Conservation (phyloP, 106 monocot genomes). For the Posidonia australis region DNA sequence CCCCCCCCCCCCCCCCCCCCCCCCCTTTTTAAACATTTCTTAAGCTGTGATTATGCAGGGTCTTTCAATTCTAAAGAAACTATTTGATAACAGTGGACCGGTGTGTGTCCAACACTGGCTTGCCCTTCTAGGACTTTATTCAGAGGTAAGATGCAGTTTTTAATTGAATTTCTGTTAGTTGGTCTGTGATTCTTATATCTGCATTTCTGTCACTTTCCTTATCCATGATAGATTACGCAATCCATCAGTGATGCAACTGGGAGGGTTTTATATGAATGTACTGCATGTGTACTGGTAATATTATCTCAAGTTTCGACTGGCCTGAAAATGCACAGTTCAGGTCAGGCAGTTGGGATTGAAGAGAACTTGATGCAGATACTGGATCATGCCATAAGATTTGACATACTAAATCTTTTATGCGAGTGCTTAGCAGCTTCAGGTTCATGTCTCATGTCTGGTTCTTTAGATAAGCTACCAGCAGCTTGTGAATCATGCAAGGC, state of each 20-base stretch:
- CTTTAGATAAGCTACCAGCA: constrained; percentile 77
- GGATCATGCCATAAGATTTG: constrained; percentile 44
- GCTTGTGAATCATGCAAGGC: constrained; percentile 95
- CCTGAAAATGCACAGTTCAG: constrained; percentile 35
- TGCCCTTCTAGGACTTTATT: constrained; percentile 51
- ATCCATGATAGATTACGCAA: constrained; percentile 39
- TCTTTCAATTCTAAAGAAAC: constrained; percentile 55
- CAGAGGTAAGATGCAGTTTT: constrained; percentile 31
- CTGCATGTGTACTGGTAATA: constrained; percentile 71
- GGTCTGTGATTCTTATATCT: neutral
- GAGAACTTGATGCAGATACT: constrained; percentile 45
- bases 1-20: no score
- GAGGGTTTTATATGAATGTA: constrained; percentile 73
- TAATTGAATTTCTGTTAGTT: neutral
- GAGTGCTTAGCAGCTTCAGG: constrained; percentile 58
- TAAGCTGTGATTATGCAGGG: constrained; percentile 33
- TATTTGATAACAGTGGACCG: constrained; percentile 53
- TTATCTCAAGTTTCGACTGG: constrained; percentile 50
- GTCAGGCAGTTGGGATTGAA: constrained; percentile 25
- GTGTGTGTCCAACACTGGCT: constrained; percentile 49
- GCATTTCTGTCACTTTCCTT: neutral
- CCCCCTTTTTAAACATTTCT: neutral
- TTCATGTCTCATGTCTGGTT: constrained; percentile 55
- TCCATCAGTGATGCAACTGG: constrained; percentile 45
- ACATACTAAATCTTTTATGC: constrained; percentile 38